Evolutionary conservation across 495 filamentous ascomycete genomes (phyloP).

Genomic region (Xylaria flabelliformis): DNA sequence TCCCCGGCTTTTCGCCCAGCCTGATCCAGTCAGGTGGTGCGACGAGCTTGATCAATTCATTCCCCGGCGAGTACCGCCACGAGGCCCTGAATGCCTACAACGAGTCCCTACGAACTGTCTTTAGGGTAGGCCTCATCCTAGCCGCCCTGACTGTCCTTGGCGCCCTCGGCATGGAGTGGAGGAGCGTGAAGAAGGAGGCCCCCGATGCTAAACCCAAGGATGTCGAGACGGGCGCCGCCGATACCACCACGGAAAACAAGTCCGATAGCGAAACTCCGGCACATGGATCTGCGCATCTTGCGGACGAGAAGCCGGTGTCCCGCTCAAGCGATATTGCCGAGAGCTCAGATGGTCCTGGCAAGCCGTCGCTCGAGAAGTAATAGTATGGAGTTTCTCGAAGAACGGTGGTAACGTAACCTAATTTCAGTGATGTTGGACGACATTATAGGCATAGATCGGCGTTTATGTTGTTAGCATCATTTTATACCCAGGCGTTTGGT

Average conservation of each 20-base stretch:
- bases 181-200: constrained; percentile 69
- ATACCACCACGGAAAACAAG: constrained; percentile 3
- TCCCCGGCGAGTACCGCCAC: constrained; percentile 52
- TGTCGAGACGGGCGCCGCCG: constrained; percentile 21
- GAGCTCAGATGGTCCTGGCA: background rate
- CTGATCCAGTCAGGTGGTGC: constrained; percentile 65
- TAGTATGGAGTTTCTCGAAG: background rate
- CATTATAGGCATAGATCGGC: constrained; percentile 12
- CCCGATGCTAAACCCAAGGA: constrained; percentile 20
- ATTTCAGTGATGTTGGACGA: background rate
- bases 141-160: constrained; percentile 64
- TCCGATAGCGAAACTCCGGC: constrained; percentile 25
- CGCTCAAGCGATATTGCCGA: background rate
- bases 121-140: constrained; percentile 68
- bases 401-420: background rate
- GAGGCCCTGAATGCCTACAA: constrained; percentile 71
- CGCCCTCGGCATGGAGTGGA: constrained; percentile 71
- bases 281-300: background rate
- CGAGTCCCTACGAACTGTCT: constrained; percentile 65
- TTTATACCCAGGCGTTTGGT: background rate
- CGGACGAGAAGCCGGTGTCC: constrained; percentile 5
- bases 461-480: constrained; percentile 2
- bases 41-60: constrained; percentile 63
- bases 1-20: constrained; percentile 55
- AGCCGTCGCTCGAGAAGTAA: constrained; percentile 13